Base-by-base conservation (phyloP, 106 monocot species). In the Agapanthus africanus region DNA sequence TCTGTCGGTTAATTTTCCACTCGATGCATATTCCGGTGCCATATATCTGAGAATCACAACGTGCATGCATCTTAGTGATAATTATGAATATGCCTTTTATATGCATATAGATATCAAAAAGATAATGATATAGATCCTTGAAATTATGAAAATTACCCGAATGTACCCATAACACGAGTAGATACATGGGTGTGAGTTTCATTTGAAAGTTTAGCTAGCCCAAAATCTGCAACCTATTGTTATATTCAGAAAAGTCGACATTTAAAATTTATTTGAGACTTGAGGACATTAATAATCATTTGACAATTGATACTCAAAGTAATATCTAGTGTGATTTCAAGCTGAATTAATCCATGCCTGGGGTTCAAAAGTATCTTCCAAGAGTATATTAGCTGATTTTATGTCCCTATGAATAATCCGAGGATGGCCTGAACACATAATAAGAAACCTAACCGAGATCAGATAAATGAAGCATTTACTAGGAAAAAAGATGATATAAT, bases 111-210 rank as follows among this genome's bases (percentile, higher is more conserved):
- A 44, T 44, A n/a, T 11, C 44, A 44, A 44, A 44, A 52, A 25
- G 4, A 52, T 25, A 3, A 22, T 5, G 25, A 2, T 52, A 52
- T 22, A 22, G 22, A 52, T 22, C 52, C 3, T 44, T 44, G 4
- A 16, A 44, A 9, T 14, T 56, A 42, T 31, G 14, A 38, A 38
- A 68, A 70, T 11, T 67, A 95, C 94, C 94, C 94, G 64, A 90
- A 91, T 66, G 94, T 91, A 16, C 93, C 93, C 85, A 90, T 83
- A 13, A 94, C 85, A 70, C 90, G 90, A 65, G 94, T 94, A n/a
- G 94, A 95, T 3, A 95, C 88, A 76, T 95, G 94, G 15, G 94
- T 85, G 44, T 72, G 16, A 6, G 73, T 77, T 75, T 85, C 84
- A 71, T 85, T 77, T 50, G 90, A 69, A 19, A 83, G 70, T 68